phyloP scores from a whole-genome alignment of 164 flowering plant genomes.

The Berberis thunbergii region DNA sequence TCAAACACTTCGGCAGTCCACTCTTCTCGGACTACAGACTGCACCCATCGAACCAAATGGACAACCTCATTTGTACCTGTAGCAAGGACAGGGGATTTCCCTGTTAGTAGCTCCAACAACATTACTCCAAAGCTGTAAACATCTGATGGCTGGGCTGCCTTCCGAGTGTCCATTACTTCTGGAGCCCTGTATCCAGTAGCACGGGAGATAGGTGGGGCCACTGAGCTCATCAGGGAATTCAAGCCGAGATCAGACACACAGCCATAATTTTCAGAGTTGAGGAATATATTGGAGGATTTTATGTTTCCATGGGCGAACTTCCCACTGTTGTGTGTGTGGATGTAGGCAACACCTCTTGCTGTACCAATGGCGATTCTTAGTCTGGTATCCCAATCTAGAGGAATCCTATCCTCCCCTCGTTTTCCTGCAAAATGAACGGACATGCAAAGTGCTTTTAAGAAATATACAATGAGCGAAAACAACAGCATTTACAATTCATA shows the following conservation, averaged over 20 bases:
- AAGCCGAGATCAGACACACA: slow-evolving; percentile 56
- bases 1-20: slow-evolving; percentile 82
- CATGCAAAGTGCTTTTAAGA: no score
- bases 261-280: slow-evolving; percentile 31
- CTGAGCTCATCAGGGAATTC: slow-evolving; percentile 32
- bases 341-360: slow-evolving; percentile 52
- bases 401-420: slow-evolving; percentile 49
- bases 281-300: slow-evolving; percentile 60
- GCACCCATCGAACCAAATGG: slow-evolving; percentile 64
- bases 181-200: slow-evolving; percentile 52
- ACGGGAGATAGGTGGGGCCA: slow-evolving; percentile 27
- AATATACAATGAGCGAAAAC: no score
- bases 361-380: slow-evolving; percentile 43
- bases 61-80: slow-evolving; percentile 36
- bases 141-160: slow-evolving; percentile 44
- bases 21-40: slow-evolving; percentile 61
- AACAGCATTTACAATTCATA: no score
- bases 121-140: slow-evolving; percentile 71
- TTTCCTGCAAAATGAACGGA: slow-evolving; percentile 32
- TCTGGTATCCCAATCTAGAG: slow-evolving; percentile 65
- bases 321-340: slow-evolving; percentile 43
- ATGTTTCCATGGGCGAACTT: slow-evolving; percentile 61
- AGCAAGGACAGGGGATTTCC: slow-evolving; percentile 41
- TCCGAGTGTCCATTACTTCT: slow-evolving; percentile 40
- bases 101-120: slow-evolving; percentile 61